Evolutionary conservation across 2,329 filamentous ascomycete species (phyloP).

Genomic region (Diaporthe eres): DNA sequence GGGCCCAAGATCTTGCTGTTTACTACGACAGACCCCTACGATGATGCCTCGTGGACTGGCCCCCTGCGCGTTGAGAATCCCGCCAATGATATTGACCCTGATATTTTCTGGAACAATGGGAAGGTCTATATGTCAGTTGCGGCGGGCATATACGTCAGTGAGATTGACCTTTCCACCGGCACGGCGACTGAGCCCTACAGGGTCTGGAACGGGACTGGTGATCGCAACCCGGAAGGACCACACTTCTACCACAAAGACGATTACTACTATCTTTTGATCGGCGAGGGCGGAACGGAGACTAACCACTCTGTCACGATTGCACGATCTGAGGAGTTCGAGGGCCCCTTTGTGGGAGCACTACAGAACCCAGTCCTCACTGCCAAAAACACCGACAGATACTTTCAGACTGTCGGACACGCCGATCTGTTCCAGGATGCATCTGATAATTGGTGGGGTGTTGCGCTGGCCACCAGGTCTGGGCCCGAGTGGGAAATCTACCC

Average conservation of each 20-base stretch:
- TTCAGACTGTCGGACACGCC: conserved; percentile 60
- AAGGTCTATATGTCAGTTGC: conserved; percentile 54
- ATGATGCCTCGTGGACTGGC: conserved; percentile 57
- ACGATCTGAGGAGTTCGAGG: conserved; percentile 54
- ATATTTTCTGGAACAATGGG: conserved; percentile 59
- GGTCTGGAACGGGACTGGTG: conserved; percentile 62
- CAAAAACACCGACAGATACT: conserved; percentile 53
- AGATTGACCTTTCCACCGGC: conserved; percentile 54
- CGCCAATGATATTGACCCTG: conserved; percentile 54
- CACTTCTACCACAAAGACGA: conserved; percentile 59
- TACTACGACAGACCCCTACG: conserved; percentile 56
- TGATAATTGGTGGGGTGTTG: conserved; percentile 68
- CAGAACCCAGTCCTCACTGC: conserved; percentile 63
- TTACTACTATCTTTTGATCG: conserved; percentile 62
- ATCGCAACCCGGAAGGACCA: conserved; percentile 58
- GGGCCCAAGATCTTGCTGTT: conserved; percentile 57
- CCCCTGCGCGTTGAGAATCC: conserved; percentile 50
- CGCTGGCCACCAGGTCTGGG: conserved; percentile 61
- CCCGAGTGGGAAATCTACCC: conserved; percentile 59
- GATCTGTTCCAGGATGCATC: conserved; percentile 59
- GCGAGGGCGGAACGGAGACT: conserved; percentile 59
- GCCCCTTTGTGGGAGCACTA: conserved; percentile 58
- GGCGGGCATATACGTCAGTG: conserved; percentile 48
- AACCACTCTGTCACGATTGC: conserved; percentile 61
- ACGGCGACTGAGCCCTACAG: conserved; percentile 49